Base-by-base conservation (phyloP, 2,329 filamentous ascomycete species). In the Reticulascus tulasneorum region DNA sequence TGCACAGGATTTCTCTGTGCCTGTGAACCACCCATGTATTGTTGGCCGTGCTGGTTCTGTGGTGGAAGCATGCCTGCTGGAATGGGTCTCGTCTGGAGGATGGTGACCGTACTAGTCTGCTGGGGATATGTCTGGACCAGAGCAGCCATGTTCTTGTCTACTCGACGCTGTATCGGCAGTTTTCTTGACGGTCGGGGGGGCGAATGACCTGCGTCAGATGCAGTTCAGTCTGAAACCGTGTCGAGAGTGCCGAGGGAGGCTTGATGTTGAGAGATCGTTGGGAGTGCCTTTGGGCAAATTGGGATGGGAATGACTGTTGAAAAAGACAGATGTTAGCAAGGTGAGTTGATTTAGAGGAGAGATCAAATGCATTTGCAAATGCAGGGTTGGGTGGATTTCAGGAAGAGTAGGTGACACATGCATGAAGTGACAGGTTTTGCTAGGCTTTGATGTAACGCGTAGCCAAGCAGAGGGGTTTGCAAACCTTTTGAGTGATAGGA, bases 81-180 rank as follows among this genome's bases (percentile, higher is more conserved):
- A 36, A 74, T 73, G 45, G 82, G 78, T 59, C 82, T 78, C 51
- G 82, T 76, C 61, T 88, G 84, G 54, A 90, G 79, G 75, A 89
- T 84, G 47, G 82, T 82, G 53, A 81, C 74, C 49, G 84, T 81
- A 62, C 74, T 73, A 55, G 81, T 79, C 64, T 87, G 83, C 66
- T 86, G 82, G 54, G 85, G 78, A 58, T 85, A 86, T 44, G 83
- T 79, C 67, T 91, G 86, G 56, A 90, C 83, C 71, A 91, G 73
- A 63, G 86, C 84, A 71, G 86, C 86, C 86, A 93, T 91, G 61
- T 59, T 83, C 71, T 31, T 32, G 29, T 19, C 29, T 17, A 31
- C n/a, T n/a, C n/a, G n/a, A n/a, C n/a, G n/a, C n/a, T n/a, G n/a
- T n/a, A n/a, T n/a, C n/a, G n/a, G n/a, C n/a, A n/a, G n/a, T n/a